These are phyloP conservation scores for Skeletonema grethae DNA, from an alignment of 108 stramenopile species.

Conservation along the genomic window DNA sequence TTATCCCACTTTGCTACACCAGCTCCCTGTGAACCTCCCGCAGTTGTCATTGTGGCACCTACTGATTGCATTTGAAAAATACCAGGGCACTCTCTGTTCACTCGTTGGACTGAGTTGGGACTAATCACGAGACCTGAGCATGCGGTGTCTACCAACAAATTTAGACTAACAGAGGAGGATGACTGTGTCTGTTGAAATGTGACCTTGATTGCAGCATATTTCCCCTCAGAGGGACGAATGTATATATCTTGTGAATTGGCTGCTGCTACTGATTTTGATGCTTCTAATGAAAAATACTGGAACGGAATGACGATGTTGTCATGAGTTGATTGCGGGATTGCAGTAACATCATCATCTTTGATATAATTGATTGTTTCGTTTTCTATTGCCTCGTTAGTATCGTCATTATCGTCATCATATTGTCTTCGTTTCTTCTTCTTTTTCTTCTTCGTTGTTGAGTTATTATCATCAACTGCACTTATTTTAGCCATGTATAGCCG, in stretches of 20 bases:
- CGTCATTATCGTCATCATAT: constrained; percentile 8
- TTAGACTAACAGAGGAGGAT: constrained; percentile 21
- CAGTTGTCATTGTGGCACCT: constrained; percentile 70
- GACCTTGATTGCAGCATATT: constrained; percentile 62
- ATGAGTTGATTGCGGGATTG: neutral
- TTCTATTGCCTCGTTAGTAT: neutral
- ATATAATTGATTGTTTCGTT: neutral
- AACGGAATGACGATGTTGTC: constrained; percentile 32
- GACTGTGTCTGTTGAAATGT: constrained; percentile 14
- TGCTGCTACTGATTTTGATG: constrained; percentile 46
- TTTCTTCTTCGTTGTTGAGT: neutral
- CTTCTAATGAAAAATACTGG: constrained; percentile 43
- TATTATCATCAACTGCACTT: neutral
- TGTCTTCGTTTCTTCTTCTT: constrained; percentile 29
- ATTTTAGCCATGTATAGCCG: constrained; percentile 47
- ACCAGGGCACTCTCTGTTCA: constrained; percentile 28
- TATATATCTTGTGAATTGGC: constrained; percentile 42
- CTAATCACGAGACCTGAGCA: constrained; percentile 74
- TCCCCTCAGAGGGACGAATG: constrained; percentile 47
- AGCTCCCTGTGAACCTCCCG: constrained; percentile 48
- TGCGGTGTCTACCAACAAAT: constrained; percentile 82
- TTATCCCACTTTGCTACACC: constrained; percentile 58
- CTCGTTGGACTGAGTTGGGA: constrained; percentile 50
- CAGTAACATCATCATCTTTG: neutral
- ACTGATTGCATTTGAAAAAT: constrained; percentile 34